A percentile compares a stretch with the other conserved stretches of the same genome.
Conservation (phyloP, 2,329 filamentous ascomycete species). For the Penicillium italicum region DNA sequence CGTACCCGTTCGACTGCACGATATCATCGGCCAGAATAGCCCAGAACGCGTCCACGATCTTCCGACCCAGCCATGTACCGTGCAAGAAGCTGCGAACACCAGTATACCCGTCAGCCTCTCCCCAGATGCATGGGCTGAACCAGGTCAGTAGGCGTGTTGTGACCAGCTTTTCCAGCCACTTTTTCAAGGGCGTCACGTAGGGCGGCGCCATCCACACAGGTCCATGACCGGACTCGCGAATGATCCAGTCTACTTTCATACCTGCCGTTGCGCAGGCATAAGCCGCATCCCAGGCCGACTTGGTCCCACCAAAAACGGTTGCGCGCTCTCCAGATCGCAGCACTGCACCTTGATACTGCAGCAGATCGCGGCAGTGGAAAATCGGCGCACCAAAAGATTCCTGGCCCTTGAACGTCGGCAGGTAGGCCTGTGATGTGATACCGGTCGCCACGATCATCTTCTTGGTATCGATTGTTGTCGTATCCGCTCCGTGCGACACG, state of each 20-base stretch:
- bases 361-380: conserved; percentile 58
- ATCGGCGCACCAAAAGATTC: conserved; percentile 52
- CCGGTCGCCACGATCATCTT: conserved; percentile 63
- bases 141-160: conserved; percentile 66
- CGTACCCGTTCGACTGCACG: conserved; percentile 46
- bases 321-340: conserved; percentile 32
- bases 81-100: conserved; percentile 49
- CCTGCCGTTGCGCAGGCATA: conserved; percentile 56
- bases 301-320: conserved; percentile 58
- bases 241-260: conserved; percentile 46
- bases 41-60: conserved; percentile 54
- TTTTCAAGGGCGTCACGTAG: conserved; percentile 65
- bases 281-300: conserved; percentile 62
- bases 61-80: conserved; percentile 50
- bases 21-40: conserved; percentile 48
- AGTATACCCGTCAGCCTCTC: conserved; percentile 56
- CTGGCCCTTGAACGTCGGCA: conserved; percentile 51
- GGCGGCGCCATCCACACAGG: conserved; percentile 40
- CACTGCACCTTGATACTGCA: conserved; percentile 31
- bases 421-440: conserved; percentile 55
- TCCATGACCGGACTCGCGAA: conserved; percentile 42
- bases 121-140: conserved; percentile 74
- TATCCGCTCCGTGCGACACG: conserved; percentile 15
- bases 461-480: conserved; percentile 25
- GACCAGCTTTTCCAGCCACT: conserved; percentile 65